Percentiles rank a stretch among this genome's conserved stretches.
phyloP scores from a whole-genome alignment of 2,329 filamentous ascomycete species.

The Ascosphaera aggregata region DNA sequence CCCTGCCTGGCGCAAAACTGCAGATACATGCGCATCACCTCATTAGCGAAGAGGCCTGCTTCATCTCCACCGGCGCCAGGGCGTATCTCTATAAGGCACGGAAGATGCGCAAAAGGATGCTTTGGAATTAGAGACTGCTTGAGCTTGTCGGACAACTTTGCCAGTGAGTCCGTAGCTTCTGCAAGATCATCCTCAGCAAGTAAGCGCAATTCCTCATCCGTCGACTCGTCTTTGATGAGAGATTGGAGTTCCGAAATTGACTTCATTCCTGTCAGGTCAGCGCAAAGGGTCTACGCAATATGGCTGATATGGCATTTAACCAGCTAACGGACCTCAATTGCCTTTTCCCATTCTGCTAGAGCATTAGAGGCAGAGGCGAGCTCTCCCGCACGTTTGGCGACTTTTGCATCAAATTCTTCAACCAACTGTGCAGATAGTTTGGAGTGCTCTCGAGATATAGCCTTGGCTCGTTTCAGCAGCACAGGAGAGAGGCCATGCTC shows the following conservation, averaged over 20 bases:
- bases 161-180: slow-evolving; percentile 38
- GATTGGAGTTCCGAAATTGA: slow-evolving; percentile 45
- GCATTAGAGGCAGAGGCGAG: slow-evolving; percentile 28
- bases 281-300: not conserved
- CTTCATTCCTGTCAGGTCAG: slow-evolving; percentile 12
- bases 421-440: slow-evolving; percentile 28
- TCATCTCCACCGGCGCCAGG: slow-evolving; percentile 84
- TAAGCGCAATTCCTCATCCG: slow-evolving; percentile 34
- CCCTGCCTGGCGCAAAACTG: slow-evolving; percentile 48
- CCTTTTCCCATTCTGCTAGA: slow-evolving; percentile 32
- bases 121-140: slow-evolving; percentile 60
- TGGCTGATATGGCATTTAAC: not conserved
- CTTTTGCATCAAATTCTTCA: slow-evolving; percentile 29
- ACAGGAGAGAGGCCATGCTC: slow-evolving; percentile 24
- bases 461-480: slow-evolving; percentile 31
- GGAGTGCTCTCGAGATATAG: slow-evolving; percentile 31
- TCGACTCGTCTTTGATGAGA: slow-evolving; percentile 44
- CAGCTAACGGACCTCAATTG: slow-evolving; percentile 26
- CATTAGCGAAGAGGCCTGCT: slow-evolving; percentile 70
- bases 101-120: slow-evolving; percentile 74
- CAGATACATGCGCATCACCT: slow-evolving; percentile 78
- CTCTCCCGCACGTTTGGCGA: slow-evolving; percentile 35
- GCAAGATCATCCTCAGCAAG: slow-evolving; percentile 46
- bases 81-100: slow-evolving; percentile 76
- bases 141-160: slow-evolving; percentile 39